These are phyloP conservation scores for Coniochaeta prunicola DNA, from an alignment of 2,329 filamentous ascomycete genomes.

Conservation along the genomic window DNA sequence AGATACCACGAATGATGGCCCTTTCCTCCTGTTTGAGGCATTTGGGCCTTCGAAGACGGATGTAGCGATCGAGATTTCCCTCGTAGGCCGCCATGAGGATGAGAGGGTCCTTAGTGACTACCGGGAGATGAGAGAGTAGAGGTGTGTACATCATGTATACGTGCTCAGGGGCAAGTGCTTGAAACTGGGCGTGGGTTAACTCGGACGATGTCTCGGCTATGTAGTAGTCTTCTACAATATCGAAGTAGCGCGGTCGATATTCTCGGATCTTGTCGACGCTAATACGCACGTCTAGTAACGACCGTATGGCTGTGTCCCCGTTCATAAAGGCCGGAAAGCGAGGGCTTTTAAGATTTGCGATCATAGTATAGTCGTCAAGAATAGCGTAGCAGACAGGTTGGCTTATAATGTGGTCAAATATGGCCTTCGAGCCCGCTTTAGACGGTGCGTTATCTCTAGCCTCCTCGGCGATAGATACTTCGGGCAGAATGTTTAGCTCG, in stretches of 20 bases:
- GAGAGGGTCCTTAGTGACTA: slow-evolving; percentile 26
- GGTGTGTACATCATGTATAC: slow-evolving; percentile 19
- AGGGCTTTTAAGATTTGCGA: slow-evolving; percentile 10
- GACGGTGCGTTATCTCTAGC: slow-evolving; percentile 3
- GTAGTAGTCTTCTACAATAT: slow-evolving; percentile 16
- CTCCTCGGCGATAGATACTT: slow-evolving; percentile 8
- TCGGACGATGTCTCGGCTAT: slow-evolving; percentile 6
- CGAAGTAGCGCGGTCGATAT: background rate
- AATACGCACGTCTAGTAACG: background rate
- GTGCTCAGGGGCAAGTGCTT: slow-evolving; percentile 3
- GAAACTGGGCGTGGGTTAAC: background rate
- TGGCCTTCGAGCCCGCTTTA: slow-evolving; percentile 8
- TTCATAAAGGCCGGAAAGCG: slow-evolving; percentile 17
- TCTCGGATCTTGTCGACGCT: background rate
- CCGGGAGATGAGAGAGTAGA: slow-evolving; percentile 25
- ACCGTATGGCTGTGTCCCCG: slow-evolving; percentile 23
- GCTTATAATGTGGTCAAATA: slow-evolving; percentile 23
- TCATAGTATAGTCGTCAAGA: slow-evolving; percentile 27
- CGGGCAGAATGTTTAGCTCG: slow-evolving; percentile 7
- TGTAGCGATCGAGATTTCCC: slow-evolving; percentile 29
- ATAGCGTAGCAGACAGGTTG: slow-evolving; percentile 17
- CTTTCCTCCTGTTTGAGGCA: background rate
- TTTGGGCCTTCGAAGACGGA: slow-evolving; percentile 20
- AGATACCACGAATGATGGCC: slow-evolving; percentile 6
- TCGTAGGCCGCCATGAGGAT: slow-evolving; percentile 26